Evolutionary conservation across 805 yeast genomes (phyloP), one percentile per base, ranked within the genome.

Genomic region (Kregervanrija fluxuum): DNA sequence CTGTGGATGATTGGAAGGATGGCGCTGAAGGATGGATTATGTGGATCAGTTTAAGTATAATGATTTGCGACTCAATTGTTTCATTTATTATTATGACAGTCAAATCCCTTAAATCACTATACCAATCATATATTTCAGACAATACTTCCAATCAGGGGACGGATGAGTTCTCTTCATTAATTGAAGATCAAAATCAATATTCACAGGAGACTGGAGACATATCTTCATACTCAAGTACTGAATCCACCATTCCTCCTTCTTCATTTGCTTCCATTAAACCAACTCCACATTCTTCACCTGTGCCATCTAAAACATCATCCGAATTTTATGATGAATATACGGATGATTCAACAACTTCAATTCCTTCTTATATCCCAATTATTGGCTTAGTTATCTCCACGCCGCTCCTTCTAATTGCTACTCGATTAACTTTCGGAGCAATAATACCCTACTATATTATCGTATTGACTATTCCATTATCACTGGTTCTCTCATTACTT

Each of bases 11-110:
- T 64, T 93, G 97, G 97, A 82, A 85, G 54, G 73, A 77, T 22
- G 98, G 98, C 3, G 85, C 90, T 1, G 96, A 91, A 59, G 99
- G 98, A 6, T 91, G 99, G 99, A 87, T 93, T 44, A 70, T 91
- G 60, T 91, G 99, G 99, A 71, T 89, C 44, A 81, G 95, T 60
- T 72, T 91, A 52, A 82, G 96, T 17, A 88, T 90, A 41, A 91
- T 91, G 99, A 87, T 91, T 14, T 81, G 87, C 41, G 99, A 91
- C 59, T 85, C 96, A 8, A 69, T 87, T 4, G 86, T 90, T 4
- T 83, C 95, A 2, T 85, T 91, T 54, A 48, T 77, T 0, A 84
- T 84, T 3, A 79, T 84, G 5, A 70, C 80, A 1, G 49, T 62
- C 2, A 76, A 68, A 48, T 75, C 82, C 1, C 37, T 69, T 5